These are phyloP conservation scores for Podospora anserina DNA, from an alignment of 495 filamentous ascomycete species.

Conservation along the genomic window DNA sequence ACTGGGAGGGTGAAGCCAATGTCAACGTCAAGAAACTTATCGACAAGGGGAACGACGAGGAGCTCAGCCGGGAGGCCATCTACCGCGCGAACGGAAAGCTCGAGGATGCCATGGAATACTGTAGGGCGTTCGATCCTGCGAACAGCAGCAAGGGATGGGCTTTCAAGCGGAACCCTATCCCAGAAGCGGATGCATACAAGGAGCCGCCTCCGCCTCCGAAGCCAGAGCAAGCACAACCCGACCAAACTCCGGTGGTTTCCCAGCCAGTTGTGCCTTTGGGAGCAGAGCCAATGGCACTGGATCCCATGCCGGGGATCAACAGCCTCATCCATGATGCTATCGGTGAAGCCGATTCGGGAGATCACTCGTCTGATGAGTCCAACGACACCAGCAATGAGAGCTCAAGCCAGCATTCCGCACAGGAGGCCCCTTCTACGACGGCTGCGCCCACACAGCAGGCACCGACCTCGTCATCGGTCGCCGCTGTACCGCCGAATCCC, in stretches of 20 bases:
- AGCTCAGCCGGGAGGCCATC: constrained; percentile 71
- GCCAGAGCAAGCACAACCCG: constrained; percentile 10
- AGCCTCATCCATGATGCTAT: constrained; percentile 18
- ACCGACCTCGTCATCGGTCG: constrained; percentile 10
- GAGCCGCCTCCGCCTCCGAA: constrained; percentile 19
- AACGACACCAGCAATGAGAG: constrained; percentile 22
- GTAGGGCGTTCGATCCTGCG: constrained; percentile 43
- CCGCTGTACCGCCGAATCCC: constrained; percentile 2
- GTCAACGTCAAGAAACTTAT: constrained; percentile 45
- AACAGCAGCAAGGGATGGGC: constrained; percentile 36
- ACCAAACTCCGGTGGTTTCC: constrained; percentile 1
- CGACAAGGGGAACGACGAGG: constrained; percentile 50
- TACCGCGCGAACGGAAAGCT: constrained; percentile 73
- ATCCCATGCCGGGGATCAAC: constrained; percentile 23
- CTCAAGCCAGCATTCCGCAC: constrained; percentile 18
- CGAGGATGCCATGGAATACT: constrained; percentile 67
- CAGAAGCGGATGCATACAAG: constrained; percentile 52
- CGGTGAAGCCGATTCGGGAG: constrained; percentile 23
- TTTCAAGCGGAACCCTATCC: constrained; percentile 58
- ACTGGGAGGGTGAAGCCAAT: constrained; percentile 34
- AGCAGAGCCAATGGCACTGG: constrained; percentile 33
- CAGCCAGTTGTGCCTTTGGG: background rate
- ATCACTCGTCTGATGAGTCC: constrained; percentile 27
- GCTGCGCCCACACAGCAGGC: constrained; percentile 12
- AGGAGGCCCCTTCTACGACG: constrained; percentile 7